Evolutionary conservation across 805 yeast species (phyloP), one percentile per base, ranked within the genome.

Genomic region (Metschnikowia peoriensis): DNA sequence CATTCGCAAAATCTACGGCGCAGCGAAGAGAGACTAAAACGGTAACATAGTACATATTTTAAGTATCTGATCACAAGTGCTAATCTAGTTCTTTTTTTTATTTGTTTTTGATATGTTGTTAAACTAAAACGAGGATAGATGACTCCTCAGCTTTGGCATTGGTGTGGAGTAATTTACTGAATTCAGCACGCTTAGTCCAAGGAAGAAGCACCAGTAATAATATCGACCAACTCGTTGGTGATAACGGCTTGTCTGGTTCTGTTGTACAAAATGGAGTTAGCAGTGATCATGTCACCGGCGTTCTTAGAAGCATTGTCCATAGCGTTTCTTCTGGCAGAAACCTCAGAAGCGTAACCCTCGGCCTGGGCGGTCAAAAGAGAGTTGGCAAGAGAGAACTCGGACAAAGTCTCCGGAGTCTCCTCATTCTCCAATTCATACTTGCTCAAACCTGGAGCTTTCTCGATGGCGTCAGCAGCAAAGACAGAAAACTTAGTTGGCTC

Each of bases 231-330:
- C 83, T 94, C 99, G 85, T 94, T 94, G 55, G 62, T 59, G 39
- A 59, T 59, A 45, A 59, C 62, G 47, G 62, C 62, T 43, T 59
- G 62, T 60, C 63, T 60, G 54, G 63, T 58, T 85, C 99, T 93
- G 92, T 94, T 94, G 81, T 94, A 94, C 77, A 94, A 85, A 75
- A 94, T 94, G 64, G 98, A 88, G 88, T 89, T 93, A 71, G 83
- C 87, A 79, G 83, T 85, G 72, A 94, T 94, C 98, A 94, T 94
- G 68, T 94, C 99, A 79, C 96, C 97, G 59, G 99, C 99, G 73
- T 93, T 93, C 94, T 94, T 93, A 64, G 97, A 91, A 59, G 99
- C 99, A 71, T 94, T 94, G 79, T 93, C 99, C 99, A 93, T 93
- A 64, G 99, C 98, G 73, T 90, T 93, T 85, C 99, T 92, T 86